Evolutionary conservation across 495 filamentous ascomycete species (phyloP).

Genomic region (Parmelia sp.): DNA sequence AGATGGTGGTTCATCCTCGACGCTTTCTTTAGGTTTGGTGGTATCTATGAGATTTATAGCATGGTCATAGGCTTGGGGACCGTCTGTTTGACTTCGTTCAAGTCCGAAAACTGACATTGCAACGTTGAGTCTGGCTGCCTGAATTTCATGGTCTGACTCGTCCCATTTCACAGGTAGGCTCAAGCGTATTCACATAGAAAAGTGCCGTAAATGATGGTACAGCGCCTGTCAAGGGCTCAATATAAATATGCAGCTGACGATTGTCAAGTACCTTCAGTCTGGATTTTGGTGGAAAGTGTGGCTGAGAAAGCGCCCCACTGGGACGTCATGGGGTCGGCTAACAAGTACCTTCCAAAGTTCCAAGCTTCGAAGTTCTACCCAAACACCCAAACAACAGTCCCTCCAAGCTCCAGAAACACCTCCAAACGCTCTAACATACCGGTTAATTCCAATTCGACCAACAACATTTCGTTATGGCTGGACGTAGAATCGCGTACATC

Average conservation of each 20-base stretch:
- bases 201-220: neutral
- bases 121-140: constrained; percentile 1
- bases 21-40: constrained; percentile 22
- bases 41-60: constrained; percentile 28
- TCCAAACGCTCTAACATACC: neutral
- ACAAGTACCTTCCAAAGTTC: constrained; percentile 4
- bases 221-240: neutral
- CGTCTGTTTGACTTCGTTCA: constrained; percentile 21
- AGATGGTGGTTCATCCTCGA: constrained; percentile 2
- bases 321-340: constrained; percentile 16
- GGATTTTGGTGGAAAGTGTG: constrained; percentile 1
- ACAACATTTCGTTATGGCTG: constrained; percentile 14
- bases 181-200: neutral
- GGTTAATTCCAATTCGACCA: neutral
- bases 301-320: constrained; percentile 9
- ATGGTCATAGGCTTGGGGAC: constrained; percentile 25
- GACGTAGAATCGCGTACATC: constrained; percentile 29
- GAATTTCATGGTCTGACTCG: constrained; percentile 11
- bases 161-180: constrained; percentile 2
- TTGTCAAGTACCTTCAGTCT: no score
- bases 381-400: neutral
- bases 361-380: constrained; percentile 8
- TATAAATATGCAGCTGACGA: no score
- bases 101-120: constrained; percentile 25
- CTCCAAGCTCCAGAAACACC: neutral